Evolutionary conservation across 148 eudicot species (phyloP), one percentile per base, ranked within the genome.

Genomic region (Rhododendron griersonianum): DNA sequence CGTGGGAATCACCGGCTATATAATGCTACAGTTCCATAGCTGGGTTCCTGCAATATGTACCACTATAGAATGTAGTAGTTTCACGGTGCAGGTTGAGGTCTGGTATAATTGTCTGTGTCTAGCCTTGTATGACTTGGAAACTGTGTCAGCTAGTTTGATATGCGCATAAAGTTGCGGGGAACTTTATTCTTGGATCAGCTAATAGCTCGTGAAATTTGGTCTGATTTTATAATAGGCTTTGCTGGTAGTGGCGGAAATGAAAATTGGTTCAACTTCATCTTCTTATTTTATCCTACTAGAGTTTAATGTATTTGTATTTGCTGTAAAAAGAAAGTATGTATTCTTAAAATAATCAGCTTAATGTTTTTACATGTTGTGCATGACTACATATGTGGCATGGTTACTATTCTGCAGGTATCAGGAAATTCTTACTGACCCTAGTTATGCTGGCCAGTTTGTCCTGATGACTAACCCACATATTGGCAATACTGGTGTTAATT

Each of bases 391-490:
- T n/a, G 44, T 37, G 50, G 45, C 67, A 41, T 85, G 78, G 9
- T 83, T 35, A 10, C 41, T 19, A 51, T 77, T 10, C 48, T 90
- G 71, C 91, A 95, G 99, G 89, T 97, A 97, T 89, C 99, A 97
- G 83, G 99, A 97, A 89, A 97, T 95, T 91, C 89, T 97, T 85
- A 97, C 99, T 30, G 99, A 97, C 89, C 99, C 99, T 74, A 97
- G 99, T 90, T 97, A 97, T 86, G 99, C 99, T 73, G 99, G 99
- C 84, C 99, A 97, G 87, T 97, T 97, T 93, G 99, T 95, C 77
- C 88, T 97, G 88, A 97, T 97, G 99, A 97, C 99, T 63, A 92
- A 93, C 85, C 99, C 99, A 25, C 98, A 97, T 86, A 97, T 97
- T 69, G 99, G 99, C 80, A 97, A 97, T 87, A 97, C 99, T 44